Evolutionary conservation across 441 rosid genomes (phyloP).

Genomic region (Populus tomentosa): DNA sequence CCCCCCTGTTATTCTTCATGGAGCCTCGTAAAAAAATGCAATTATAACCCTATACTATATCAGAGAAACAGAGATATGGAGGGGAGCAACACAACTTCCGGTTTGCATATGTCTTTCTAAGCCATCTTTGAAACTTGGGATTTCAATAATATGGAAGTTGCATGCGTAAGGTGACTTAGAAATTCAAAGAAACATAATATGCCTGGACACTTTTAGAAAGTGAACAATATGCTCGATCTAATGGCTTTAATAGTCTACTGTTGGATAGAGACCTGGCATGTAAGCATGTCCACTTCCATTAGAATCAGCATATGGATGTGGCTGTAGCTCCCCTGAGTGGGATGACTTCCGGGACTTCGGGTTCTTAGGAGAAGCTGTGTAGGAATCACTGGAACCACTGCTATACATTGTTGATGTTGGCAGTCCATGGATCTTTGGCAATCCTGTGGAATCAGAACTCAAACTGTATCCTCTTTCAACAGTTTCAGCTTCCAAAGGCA

Average conservation of each 20-base stretch:
- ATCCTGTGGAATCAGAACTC: constrained; percentile 65
- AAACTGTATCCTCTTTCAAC: constrained; percentile 77
- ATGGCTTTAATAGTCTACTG: constrained; percentile 28
- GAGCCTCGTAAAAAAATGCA: constrained; percentile 14
- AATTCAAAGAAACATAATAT: constrained; percentile 9
- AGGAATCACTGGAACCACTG: constrained; percentile 47
- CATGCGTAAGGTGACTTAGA: background rate
- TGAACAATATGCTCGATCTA: constrained; percentile 3
- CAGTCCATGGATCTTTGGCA: constrained; percentile 72
- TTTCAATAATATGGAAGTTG: constrained; percentile 11
- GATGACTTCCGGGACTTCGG: constrained; percentile 53
- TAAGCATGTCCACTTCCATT: constrained; percentile 47
- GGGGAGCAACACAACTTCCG: constrained; percentile 4
- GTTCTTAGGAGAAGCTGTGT: constrained; percentile 49
- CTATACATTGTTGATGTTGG: constrained; percentile 64
- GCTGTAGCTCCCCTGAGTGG: constrained; percentile 59
- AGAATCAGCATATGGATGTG: constrained; percentile 42
- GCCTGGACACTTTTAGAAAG: background rate
- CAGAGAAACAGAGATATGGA: constrained; percentile 10
- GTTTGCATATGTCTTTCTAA: background rate
- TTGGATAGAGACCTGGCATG: too few species aligned
- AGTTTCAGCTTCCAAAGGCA: constrained; percentile 92
- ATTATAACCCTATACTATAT: background rate
- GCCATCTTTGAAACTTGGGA: background rate
- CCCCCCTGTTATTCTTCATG: constrained; percentile 14